A percentile compares a stretch with the other conserved stretches of the same genome.
Conservation (phyloP, 2,329 filamentous ascomycete species). For the Elsinoe ampelina region DNA sequence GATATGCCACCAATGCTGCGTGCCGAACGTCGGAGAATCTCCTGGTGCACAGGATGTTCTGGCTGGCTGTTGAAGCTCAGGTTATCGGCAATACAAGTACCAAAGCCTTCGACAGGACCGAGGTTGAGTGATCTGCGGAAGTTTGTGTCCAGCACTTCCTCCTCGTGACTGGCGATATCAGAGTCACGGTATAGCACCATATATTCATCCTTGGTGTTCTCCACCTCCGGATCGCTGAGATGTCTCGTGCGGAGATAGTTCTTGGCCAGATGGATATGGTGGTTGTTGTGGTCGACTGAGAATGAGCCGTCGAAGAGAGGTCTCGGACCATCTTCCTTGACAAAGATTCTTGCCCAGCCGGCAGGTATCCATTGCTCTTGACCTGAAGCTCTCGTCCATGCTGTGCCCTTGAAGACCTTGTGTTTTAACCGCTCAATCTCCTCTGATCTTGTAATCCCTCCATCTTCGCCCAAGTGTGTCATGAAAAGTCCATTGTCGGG, state of each 20-base stretch:
- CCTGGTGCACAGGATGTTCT: conserved; percentile 55
- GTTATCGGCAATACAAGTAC: conserved; percentile 61
- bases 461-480: conserved; percentile 62
- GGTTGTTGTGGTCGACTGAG: conserved; percentile 67
- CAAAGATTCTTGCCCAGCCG: conserved; percentile 77
- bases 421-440: conserved; percentile 63
- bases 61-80: conserved; percentile 69
- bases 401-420: conserved; percentile 72
- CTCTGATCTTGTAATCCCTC: conserved; percentile 57
- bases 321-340: conserved; percentile 63
- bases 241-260: conserved; percentile 68
- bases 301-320: conserved; percentile 91
- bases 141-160: conserved; percentile 22
- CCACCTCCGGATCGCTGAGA: conserved; percentile 58
- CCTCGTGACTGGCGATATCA: conserved; percentile 50
- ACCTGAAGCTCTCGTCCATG: conserved; percentile 46
- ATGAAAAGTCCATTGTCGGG: conserved; percentile 60
- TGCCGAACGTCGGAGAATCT: conserved; percentile 45
- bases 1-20: conserved; percentile 52
- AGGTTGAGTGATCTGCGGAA: conserved; percentile 47
- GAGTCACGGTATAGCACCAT: conserved; percentile 93
- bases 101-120: conserved; percentile 12
- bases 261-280: conserved; percentile 71
- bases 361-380: conserved; percentile 62
- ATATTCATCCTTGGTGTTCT: conserved; percentile 49